phyloP scores from a whole-genome alignment of 1,284 basidiomycete genomes.

The Moesziomyces sp. region DNA sequence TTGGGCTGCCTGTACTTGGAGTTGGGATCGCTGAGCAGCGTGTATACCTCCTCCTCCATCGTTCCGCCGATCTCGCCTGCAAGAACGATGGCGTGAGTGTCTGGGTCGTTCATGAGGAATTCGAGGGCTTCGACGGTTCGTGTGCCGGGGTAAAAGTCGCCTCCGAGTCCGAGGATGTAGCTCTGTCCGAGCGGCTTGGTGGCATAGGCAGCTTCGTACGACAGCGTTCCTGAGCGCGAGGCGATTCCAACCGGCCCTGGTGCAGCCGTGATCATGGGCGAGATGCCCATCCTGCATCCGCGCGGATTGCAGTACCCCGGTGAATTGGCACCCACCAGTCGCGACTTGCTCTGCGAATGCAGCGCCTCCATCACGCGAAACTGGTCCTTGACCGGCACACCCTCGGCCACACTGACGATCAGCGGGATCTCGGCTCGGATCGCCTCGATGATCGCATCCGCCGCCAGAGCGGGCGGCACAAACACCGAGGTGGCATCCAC shows the following conservation, averaged over 20 bases:
- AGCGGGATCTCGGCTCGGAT: conserved; percentile 55
- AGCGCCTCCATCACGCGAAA: conserved; percentile 53
- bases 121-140: conserved; percentile 57
- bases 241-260: conserved; percentile 52
- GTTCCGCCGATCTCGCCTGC: conserved; percentile 57
- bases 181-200: conserved; percentile 48
- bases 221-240: conserved; percentile 57
- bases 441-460: conserved; percentile 57
- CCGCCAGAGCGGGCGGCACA: conserved; percentile 50
- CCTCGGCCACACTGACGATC: conserved; percentile 56
- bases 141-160: conserved; percentile 62
- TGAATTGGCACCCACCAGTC: conserved; percentile 53
- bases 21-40: conserved; percentile 26
- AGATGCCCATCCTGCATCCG: conserved; percentile 51
- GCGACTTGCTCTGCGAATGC: conserved; percentile 45
- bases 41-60: conserved; percentile 59
- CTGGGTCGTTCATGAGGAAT: conserved; percentile 47
- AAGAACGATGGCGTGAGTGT: conserved; percentile 43
- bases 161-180: conserved; percentile 56
- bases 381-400: conserved; percentile 54
- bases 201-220: conserved; percentile 55
- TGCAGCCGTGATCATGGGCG: conserved; percentile 40
- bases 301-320: conserved; percentile 56
- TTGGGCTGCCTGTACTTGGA: conserved; percentile 19
- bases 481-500: conserved; percentile 55